Evolutionary conservation across 306 rosid genomes (phyloP), one percentile per base, ranked within the genome.

Genomic region (Pterocarpus santalinus): DNA sequence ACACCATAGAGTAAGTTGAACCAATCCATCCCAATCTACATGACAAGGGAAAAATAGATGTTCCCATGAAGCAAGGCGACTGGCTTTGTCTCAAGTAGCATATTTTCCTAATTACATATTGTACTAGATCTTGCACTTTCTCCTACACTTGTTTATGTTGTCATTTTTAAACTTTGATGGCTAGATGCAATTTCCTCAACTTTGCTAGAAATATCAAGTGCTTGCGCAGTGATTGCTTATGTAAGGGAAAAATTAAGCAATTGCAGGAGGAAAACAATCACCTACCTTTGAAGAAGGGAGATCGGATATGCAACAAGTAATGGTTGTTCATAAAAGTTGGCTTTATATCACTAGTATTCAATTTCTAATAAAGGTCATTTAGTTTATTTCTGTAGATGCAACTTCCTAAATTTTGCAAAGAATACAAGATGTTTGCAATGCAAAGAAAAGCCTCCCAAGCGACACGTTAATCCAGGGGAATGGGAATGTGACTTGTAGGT

Each of bases 401-500:
- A 90, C 82, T 95, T 91, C 88, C 85, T 91, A 28, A 92, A 95
- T 78, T 95, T 95, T 65, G 97, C 97, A 1, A 95, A 83, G 90
- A 95, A 95, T 61, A 83, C 97, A 62, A 90, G 83, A 83, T 95
- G 99, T 84, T 87, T 88, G 71, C 90, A 69, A 74, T 92, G 97
- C 88, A 87, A 88, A 87, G 99, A 91, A 84, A 90, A 86, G 64
- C 95, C 99, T 74, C 90, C 92, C 51, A 89, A 89, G 69, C 92
- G 97, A 55, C 87, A 81, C 60, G 76, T 93, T 47, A 91, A 90
- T 89, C 97, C 92, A 0, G 95, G 97, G 66, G 97, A 93, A 67
- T 95, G 97, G 99, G 95, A 93, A 78, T 95, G 99, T 44, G 94
- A 90, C 55, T 91, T 92, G 95, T 90, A 86, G 76, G 99, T 88